A percentile compares a stretch with the other conserved stretches of the same genome.
Conservation (phyloP, 345 rosid genomes). For the Melaleuca alternifolia region DNA sequence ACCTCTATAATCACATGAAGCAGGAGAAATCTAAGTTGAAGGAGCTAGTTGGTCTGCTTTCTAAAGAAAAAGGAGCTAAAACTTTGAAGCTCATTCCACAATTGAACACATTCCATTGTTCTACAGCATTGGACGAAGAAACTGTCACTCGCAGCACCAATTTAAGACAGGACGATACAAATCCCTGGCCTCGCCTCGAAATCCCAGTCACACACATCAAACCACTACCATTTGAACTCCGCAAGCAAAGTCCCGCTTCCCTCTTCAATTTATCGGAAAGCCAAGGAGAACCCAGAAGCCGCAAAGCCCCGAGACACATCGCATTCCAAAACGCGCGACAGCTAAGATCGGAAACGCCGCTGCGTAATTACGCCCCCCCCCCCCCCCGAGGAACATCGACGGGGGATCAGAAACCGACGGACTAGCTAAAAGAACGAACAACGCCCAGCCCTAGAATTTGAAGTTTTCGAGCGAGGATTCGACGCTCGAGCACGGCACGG, state of each 20-base stretch:
- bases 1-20: not conserved
- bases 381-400: not conserved
- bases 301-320: not conserved
- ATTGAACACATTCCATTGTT: not conserved
- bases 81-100: not conserved
- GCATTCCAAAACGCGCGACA: not conserved
- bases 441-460: not conserved
- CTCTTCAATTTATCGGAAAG: not conserved
- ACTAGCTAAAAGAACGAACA: not conserved
- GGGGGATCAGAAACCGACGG: not conserved
- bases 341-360: not conserved
- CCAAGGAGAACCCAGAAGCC: not conserved
- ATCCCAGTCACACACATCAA: not conserved
- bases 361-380: not conserved
- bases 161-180: not conserved
- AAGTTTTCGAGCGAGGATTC: not conserved
- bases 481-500: not conserved
- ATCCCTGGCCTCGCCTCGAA: not conserved
- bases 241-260: not conserved
- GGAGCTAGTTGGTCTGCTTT: not conserved
- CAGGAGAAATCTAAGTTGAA: not conserved
- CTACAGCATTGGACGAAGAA: not conserved
- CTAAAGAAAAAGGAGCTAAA: not conserved
- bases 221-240: not conserved
- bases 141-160: not conserved